phyloP scores from a whole-genome alignment of 768 basidiomycete species.

The Mycena pura region DNA sequence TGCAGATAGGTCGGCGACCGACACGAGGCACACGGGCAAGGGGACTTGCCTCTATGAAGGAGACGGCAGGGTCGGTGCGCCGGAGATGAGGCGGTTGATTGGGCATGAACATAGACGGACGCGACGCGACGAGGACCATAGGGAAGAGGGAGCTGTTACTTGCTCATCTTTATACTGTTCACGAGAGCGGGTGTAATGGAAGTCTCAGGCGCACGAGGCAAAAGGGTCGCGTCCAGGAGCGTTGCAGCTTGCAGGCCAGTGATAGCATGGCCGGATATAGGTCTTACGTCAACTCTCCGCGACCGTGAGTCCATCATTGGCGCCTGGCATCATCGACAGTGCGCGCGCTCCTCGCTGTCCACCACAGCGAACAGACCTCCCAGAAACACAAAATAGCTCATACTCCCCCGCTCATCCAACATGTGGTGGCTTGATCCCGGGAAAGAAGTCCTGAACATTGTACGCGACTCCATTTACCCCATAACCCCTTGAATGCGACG shows the following conservation, averaged over 20 bases:
- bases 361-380: neutral
- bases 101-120: neutral
- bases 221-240: neutral
- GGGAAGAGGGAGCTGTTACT: too few species aligned
- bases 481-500: neutral
- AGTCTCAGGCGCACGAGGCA: slow-evolving; percentile 10
- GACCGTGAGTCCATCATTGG: too few species aligned
- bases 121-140: slow-evolving; percentile 12
- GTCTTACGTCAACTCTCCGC: too few species aligned
- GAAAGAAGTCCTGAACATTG: slow-evolving; percentile 83
- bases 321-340: too few species aligned
- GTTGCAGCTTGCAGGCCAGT: too few species aligned
- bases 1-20: slow-evolving; percentile 34
- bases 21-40: slow-evolving; percentile 28
- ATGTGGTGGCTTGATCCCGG: slow-evolving; percentile 93
- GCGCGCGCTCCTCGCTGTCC: neutral
- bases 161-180: too few species aligned
- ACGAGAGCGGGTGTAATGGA: neutral
- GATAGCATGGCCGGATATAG: too few species aligned
- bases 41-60: slow-evolving; percentile 6
- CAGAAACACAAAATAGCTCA: neutral
- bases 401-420: neutral
- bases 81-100: neutral
- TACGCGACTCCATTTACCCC: slow-evolving; percentile 33
- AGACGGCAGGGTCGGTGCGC: neutral